Base-by-base conservation (phyloP, 2,329 filamentous ascomycete species). In the Sordariomycetes sp. region DNA sequence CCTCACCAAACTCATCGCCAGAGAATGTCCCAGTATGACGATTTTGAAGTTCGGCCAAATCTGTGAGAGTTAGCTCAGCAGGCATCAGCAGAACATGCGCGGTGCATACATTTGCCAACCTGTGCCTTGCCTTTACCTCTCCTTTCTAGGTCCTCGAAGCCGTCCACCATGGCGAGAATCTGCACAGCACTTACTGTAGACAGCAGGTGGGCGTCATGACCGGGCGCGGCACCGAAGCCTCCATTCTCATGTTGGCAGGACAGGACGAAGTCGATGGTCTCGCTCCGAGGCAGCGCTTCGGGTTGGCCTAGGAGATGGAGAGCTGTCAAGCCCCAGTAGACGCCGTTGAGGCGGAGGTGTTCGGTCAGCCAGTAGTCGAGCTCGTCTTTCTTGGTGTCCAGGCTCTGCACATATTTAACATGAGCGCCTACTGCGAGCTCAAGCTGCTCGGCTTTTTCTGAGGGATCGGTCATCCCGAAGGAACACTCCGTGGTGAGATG, bases 281-380 rank as follows among this genome's bases (percentile, higher is more conserved):
- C 78, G 34, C 79, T 70, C 35, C 85, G 77, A 9, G 90, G 82
- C 8, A 98, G 73, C 4, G 82, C 86, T 41, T 93, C 77, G 2
- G 88, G 86, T 36, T 74, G 80, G 32, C 79, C 75, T 39, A 98
- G 76, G 19, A 96, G 71, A 64, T 94, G 83, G 26, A 96, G 72
- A 6, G 90, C 82, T 6, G 81, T 92, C 37, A 98, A 63, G 11
- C 92, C 92, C 92, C 92, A 98, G 61, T 98, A 98, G 31, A 98
- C 75, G 29, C 92, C 92, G 55, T 92, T 95, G 38, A 98, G 73
- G 40, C 92, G 86, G 45, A 98, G 71, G 57, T 98, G 92, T 61
- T 98, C 90, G 11, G 92, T 98, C 54, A 96, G 70, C 83, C 90
- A 95, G 66, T 96, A 98, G 58, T 95, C 87, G 48, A 94, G 79